A percentile compares a stretch with the other conserved stretches of the same genome.
These are phyloP conservation scores for Arbutus unedo DNA, from an alignment of 148 eudicot species.

Conservation along the genomic window DNA sequence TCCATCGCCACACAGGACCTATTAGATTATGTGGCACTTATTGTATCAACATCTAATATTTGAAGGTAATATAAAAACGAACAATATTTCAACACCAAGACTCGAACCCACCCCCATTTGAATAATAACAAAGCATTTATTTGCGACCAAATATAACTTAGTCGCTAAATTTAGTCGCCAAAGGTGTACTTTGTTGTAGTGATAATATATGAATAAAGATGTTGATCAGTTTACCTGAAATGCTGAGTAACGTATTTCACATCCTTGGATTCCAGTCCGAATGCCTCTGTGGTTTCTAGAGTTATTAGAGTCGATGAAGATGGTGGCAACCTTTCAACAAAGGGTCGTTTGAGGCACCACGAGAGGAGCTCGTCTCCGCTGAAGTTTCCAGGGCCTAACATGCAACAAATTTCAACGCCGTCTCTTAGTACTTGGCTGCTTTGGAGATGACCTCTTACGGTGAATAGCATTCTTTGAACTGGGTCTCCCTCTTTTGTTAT, in stretches of 20 bases:
- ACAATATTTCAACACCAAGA: no score
- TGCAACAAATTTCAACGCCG: conserved; percentile 76
- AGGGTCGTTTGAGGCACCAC: conserved; percentile 84
- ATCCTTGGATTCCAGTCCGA: conserved; percentile 77
- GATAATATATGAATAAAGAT: no score
- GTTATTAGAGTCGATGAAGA: conserved; percentile 73
- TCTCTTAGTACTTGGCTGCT: conserved; percentile 81
- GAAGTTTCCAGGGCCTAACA: conserved; percentile 93
- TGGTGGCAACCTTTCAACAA: conserved; percentile 73
- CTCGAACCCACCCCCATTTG: no score
- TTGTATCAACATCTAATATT: no score
- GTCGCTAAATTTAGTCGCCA: no score
- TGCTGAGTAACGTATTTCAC: conserved; percentile 89
- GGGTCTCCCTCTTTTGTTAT: conserved; percentile 92
- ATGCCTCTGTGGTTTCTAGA: conserved; percentile 90
- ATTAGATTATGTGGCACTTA: no score
- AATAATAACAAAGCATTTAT: no score
- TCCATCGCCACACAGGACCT: no score
- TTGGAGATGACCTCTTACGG: conserved; percentile 84
- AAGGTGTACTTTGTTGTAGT: no score
- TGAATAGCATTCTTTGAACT: conserved; percentile 80
- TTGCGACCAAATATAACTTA: no score
- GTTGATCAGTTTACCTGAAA: conserved; percentile 48
- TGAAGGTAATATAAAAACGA: no score
- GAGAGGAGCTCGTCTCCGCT: conserved; percentile 91